These are phyloP conservation scores for Aspergillus clavatus DNA, from an alignment of 2,329 filamentous ascomycete genomes.

Conservation along the genomic window DNA sequence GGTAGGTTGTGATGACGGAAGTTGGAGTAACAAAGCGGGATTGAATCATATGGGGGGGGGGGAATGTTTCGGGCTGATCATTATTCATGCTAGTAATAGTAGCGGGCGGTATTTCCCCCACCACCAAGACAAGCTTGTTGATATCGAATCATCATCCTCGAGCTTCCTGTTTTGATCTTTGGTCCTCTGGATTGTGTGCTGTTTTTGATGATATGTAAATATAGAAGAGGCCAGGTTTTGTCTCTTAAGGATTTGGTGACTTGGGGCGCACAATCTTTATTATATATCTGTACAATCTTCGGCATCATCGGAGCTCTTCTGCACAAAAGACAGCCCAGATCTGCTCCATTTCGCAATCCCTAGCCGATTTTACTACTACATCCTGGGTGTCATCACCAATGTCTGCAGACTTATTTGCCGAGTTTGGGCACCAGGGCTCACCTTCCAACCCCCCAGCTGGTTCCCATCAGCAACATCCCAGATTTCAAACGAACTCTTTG, in stretches of 20 bases:
- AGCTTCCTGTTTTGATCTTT: not conserved
- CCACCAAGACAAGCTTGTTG: not conserved
- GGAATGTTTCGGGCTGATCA: not conserved
- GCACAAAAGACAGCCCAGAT: not conserved
- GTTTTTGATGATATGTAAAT: not conserved
- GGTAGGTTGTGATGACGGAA: not conserved
- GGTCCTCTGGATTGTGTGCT: not conserved
- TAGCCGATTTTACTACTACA: not conserved
- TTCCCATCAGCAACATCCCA: conserved; percentile 6
- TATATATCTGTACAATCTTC: not conserved
- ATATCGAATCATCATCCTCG: not conserved
- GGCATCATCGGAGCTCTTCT: not conserved
- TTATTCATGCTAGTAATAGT: not conserved
- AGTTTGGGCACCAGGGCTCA: conserved; percentile 38
- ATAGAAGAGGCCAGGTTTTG: not conserved
- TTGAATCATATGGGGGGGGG: conserved; percentile 1
- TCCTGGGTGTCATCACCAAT: conserved; percentile 29
- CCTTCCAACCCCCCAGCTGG: conserved; percentile 14
- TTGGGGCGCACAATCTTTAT: not conserved
- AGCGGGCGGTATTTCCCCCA: not conserved
- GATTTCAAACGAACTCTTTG: conserved; percentile 15
- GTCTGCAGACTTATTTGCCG: conserved; percentile 53
- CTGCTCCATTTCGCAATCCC: not conserved
- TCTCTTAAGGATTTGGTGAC: not conserved
- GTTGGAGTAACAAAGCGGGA: not conserved